Evolutionary conservation across 768 basidiomycete genomes (phyloP).

Genomic region (Leccinum truebloodii): DNA sequence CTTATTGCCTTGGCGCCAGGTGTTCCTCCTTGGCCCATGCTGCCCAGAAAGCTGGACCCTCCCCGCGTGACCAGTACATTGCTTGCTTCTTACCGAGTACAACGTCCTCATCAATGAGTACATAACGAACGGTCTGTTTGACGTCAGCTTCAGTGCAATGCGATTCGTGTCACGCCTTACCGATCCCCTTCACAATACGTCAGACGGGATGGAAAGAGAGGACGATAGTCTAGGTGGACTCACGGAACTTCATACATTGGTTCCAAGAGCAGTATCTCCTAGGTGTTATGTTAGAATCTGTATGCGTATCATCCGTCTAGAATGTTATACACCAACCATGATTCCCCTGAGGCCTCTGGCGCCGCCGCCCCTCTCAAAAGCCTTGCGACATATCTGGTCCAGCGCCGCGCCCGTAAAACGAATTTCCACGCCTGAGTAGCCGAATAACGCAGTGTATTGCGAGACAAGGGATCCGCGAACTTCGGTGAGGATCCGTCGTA

Average conservation of each 20-base stretch:
- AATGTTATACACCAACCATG: slow-evolving; percentile 52
- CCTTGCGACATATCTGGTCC: slow-evolving; percentile 78
- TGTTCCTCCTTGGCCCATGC: slow-evolving; percentile 74
- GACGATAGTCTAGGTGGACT: slow-evolving; percentile 38
- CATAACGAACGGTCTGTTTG: slow-evolving; percentile 69
- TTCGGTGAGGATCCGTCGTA: slow-evolving; percentile 89
- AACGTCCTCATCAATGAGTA: slow-evolving; percentile 75
- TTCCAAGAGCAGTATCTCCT: slow-evolving; percentile 83
- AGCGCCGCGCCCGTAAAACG: slow-evolving; percentile 82
- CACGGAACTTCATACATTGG: slow-evolving; percentile 93
- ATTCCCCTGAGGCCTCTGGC: slow-evolving; percentile 89
- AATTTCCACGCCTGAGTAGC: slow-evolving; percentile 82
- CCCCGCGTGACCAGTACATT: slow-evolving; percentile 73
- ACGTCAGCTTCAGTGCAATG: slow-evolving; percentile 10
- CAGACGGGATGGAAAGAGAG: slow-evolving; percentile 2
- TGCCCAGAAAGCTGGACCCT: slow-evolving; percentile 70
- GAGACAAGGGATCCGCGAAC: slow-evolving; percentile 90
- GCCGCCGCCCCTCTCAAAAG: slow-evolving; percentile 81
- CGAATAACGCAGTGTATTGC: slow-evolving; percentile 85
- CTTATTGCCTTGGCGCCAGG: slow-evolving; percentile 15
- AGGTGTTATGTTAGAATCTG: slow-evolving; percentile 1
- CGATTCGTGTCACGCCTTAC: slow-evolving; percentile 40
- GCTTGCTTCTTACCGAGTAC: slow-evolving; percentile 64
- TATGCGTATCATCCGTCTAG: not conserved
- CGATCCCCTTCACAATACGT: slow-evolving; percentile 52